Base-by-base conservation (phyloP, 352 stramenopile species). In the Phytopythium litorale region DNA sequence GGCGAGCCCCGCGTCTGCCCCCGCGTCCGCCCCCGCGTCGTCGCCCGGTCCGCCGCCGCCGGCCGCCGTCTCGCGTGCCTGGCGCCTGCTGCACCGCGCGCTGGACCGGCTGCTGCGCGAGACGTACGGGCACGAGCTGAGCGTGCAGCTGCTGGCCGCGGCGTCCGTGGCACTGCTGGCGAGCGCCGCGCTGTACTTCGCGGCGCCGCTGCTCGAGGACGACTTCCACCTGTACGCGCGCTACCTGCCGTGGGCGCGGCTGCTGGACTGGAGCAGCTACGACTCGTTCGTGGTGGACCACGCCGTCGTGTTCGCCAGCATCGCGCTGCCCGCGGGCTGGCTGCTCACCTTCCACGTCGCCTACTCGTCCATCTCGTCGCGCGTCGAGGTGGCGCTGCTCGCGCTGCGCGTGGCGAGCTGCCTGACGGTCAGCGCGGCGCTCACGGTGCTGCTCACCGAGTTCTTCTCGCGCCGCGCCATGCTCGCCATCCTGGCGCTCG, bases 261-360 rank as follows among this genome's bases (percentile, higher is more conserved):
- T 80, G 23, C 67, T 89, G 51, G 77, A 89, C 70, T 85, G 72
- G 62, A 76, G 73, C 58, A 71, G 79, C 56, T 89, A 86, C 68
- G 74, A 92, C 69, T 88, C 83, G 58, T 89, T 91, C 60, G 60
- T 88, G 0, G 75, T 91, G 23, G 79, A 94, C 66, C 81, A 92
- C 60, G 60, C 71, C 7, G 69, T 92, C 13, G 81, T 91, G 23
- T 83, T 89, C 62, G 52, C 81, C 38, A 70, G 66, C 38, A 89
- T 94, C 58, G 83, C 72, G 35, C 68, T 87, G 37, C 81, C 79
- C 11, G 76, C 85, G 38, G 66, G 61, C 46, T 91, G 83, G 78
- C 65, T 91, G 21, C 72, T 94, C 42, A 61, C 88, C 33, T 58
- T 87, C n/a, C 86, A 91, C 64, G 62, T 91, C 35, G 71, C 75